A percentile compares a stretch with the other conserved stretches of the same genome.
Conservation (phyloP, 805 yeast species). For the Candida patagonica region DNA sequence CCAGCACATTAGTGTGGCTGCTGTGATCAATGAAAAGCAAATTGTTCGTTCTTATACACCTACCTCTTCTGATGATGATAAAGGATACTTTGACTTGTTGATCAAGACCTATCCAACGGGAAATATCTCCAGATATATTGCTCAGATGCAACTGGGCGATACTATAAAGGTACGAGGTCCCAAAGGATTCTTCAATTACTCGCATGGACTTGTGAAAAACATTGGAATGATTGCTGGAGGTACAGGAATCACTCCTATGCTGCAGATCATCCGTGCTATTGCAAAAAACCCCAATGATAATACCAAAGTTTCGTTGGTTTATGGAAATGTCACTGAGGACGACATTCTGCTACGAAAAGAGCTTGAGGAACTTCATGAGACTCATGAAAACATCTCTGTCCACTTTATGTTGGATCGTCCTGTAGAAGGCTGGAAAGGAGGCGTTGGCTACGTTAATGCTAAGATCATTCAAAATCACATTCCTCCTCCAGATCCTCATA, state of each 20-base stretch:
- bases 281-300: slow-evolving; percentile 65
- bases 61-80: slow-evolving; percentile 47
- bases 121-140: slow-evolving; percentile 68
- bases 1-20: slow-evolving; percentile 80
- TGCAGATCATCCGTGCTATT: slow-evolving; percentile 72
- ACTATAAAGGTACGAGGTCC: slow-evolving; percentile 72
- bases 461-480: slow-evolving; percentile 56
- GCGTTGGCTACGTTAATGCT: slow-evolving; percentile 72
- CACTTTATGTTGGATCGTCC: slow-evolving; percentile 65
- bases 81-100: slow-evolving; percentile 75
- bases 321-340: slow-evolving; percentile 69
- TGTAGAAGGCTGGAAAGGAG: slow-evolving; percentile 71
- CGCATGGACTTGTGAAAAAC: slow-evolving; percentile 61
- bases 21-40: slow-evolving; percentile 70
- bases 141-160: slow-evolving; percentile 68
- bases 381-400: slow-evolving; percentile 47
- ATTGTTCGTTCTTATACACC: slow-evolving; percentile 86
- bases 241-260: slow-evolving; percentile 95
- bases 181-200: slow-evolving; percentile 78
- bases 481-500: slow-evolving; percentile 51
- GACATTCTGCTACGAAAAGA: slow-evolving; percentile 78
- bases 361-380: slow-evolving; percentile 52
- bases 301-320: slow-evolving; percentile 64
- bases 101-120: slow-evolving; percentile 82
- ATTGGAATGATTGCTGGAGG: slow-evolving; percentile 95